phyloP scores from a whole-genome alignment of 257 asterid genomes.

The Haberlea rhodopensis region DNA sequence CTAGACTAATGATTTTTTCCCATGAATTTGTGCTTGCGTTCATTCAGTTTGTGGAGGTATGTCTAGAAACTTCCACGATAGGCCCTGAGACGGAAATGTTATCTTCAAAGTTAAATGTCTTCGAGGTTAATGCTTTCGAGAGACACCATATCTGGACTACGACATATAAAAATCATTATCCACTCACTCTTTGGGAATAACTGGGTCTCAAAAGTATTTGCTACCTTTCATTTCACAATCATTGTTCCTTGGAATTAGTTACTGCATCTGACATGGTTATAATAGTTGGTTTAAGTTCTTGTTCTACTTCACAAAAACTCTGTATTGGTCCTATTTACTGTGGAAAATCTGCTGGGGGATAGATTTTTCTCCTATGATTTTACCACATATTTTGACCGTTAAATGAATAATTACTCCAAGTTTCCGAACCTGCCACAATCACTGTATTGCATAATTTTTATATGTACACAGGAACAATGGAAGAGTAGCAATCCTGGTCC shows the following conservation, averaged over 20 bases:
- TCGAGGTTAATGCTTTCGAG: conserved; percentile 1
- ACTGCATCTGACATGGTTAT: neutral
- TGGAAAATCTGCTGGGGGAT: neutral
- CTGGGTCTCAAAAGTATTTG: conserved; percentile 8
- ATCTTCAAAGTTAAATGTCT: neutral
- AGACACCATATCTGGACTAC: neutral
- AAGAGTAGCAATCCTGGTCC: conserved; percentile 58
- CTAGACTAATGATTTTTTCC: neutral
- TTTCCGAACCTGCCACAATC: neutral
- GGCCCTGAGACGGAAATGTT: conserved; percentile 6
- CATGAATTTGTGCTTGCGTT: neutral
- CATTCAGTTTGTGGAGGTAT: neutral
- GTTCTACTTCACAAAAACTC: neutral
- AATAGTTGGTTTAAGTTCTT: neutral
- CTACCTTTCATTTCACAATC: neutral
- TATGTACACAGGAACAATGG: conserved; percentile 77
- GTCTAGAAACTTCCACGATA: neutral
- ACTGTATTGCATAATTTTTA: neutral
- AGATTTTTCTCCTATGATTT: neutral
- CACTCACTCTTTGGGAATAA: no score
- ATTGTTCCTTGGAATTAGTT: neutral
- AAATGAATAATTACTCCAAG: neutral
- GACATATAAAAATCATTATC: neutral
- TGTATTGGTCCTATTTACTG: neutral
- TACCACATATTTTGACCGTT: neutral